Percentiles rank a stretch among this genome's conserved stretches.
These are phyloP conservation scores for Fusarium mexicanum DNA, from an alignment of 2,329 filamentous ascomycete genomes.

Conservation along the genomic window DNA sequence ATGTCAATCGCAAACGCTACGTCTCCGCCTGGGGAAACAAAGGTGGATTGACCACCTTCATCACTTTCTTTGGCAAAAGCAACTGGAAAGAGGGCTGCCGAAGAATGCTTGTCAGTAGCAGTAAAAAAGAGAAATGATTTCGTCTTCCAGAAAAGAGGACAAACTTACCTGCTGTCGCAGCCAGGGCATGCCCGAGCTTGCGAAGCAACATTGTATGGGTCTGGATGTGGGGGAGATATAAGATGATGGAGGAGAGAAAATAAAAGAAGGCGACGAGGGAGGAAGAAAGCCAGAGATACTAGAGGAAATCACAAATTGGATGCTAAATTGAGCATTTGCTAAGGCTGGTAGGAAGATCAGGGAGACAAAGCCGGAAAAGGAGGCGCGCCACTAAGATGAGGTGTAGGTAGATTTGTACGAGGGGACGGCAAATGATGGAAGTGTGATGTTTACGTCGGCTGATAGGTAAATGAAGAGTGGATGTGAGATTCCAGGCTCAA, in stretches of 20 bases:
- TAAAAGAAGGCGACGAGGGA: background rate
- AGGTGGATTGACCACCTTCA: constrained; percentile 52
- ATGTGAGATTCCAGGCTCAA: constrained; percentile 22
- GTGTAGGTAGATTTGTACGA: background rate
- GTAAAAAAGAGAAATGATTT: background rate
- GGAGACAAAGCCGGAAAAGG: constrained; percentile 36
- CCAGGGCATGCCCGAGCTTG: constrained; percentile 45
- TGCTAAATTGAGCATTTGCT: constrained; percentile 12
- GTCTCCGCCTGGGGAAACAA: constrained; percentile 55
- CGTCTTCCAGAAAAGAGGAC: background rate
- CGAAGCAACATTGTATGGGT: constrained; percentile 43
- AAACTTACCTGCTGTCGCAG: constrained; percentile 42
- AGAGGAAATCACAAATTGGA: background rate
- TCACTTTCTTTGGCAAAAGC: constrained; percentile 43
- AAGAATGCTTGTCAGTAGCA: background rate
- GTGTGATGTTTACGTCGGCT: constrained; percentile 4
- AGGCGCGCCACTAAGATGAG: constrained; percentile 35
- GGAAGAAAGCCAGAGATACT: background rate
- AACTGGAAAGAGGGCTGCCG: constrained; percentile 39
- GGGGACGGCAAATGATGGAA: constrained; percentile 19
- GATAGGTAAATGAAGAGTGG: background rate
- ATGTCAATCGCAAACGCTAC: constrained; percentile 62
- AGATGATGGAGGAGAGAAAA: background rate
- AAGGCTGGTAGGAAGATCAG: constrained; percentile 24
- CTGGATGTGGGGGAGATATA: constrained; percentile 15